Percentiles rank a stretch among this genome's conserved stretches.
These are phyloP conservation scores for Venturia aucupariae DNA, from an alignment of 2,329 filamentous ascomycete species.

Conservation along the genomic window DNA sequence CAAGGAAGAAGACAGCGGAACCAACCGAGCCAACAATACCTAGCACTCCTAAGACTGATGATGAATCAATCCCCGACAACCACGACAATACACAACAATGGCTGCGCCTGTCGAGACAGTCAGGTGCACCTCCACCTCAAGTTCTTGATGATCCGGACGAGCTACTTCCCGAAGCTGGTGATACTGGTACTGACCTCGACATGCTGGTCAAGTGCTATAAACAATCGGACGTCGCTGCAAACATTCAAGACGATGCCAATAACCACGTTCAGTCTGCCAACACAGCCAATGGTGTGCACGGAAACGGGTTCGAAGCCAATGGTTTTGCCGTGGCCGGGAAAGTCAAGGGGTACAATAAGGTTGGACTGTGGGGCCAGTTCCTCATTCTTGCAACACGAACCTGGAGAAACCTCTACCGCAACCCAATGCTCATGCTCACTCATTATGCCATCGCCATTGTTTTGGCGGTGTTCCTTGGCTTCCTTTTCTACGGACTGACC, in stretches of 20 bases:
- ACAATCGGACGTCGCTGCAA: slow-evolving; percentile 65
- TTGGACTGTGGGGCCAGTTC: slow-evolving; percentile 76
- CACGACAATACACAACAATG: slow-evolving; percentile 46
- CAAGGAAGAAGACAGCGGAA: slow-evolving; percentile 53
- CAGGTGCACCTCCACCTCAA: slow-evolving; percentile 46
- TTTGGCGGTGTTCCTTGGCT: slow-evolving; percentile 87
- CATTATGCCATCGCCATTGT: slow-evolving; percentile 97
- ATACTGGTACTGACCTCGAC: slow-evolving; percentile 68
- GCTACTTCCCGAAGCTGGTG: slow-evolving; percentile 47
- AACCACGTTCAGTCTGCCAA: slow-evolving; percentile 56
- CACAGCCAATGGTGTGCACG: slow-evolving; percentile 51
- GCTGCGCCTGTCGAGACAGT: slow-evolving; percentile 49
- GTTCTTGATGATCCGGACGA: slow-evolving; percentile 61
- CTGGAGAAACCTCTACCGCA: slow-evolving; percentile 95
- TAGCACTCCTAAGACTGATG: slow-evolving; percentile 41
- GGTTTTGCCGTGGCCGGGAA: slow-evolving; percentile 44
- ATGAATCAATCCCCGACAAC: slow-evolving; percentile 46
- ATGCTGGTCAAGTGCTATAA: slow-evolving; percentile 66
- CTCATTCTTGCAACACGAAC: slow-evolving; percentile 80
- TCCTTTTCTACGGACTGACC: slow-evolving; percentile 90
- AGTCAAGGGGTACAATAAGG: slow-evolving; percentile 71
- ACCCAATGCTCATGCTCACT: slow-evolving; percentile 95
- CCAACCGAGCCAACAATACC: slow-evolving; percentile 10
- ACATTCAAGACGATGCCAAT: slow-evolving; percentile 69
- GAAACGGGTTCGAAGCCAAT: slow-evolving; percentile 39